phyloP scores from a whole-genome alignment of 1,139 yeast genomes.

The Suhomyces choctaworum region DNA sequence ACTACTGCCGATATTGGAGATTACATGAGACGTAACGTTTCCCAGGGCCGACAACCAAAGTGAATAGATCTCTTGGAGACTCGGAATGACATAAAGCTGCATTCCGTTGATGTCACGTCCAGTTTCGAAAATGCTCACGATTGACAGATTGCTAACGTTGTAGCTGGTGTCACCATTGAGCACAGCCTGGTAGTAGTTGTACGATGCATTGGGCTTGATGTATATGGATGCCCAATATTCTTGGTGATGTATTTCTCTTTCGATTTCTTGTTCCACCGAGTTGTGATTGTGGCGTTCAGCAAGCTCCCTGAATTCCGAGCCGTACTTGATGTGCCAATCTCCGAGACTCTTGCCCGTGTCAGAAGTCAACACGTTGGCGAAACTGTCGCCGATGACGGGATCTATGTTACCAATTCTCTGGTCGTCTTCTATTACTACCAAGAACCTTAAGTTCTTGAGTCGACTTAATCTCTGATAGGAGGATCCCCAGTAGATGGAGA shows the following conservation, averaged over 20 bases:
- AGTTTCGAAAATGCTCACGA: slow-evolving; percentile 37
- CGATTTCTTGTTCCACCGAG: slow-evolving; percentile 30
- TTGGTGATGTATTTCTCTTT: slow-evolving; percentile 44
- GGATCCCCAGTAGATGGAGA: slow-evolving; percentile 50
- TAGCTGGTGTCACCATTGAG: slow-evolving; percentile 26
- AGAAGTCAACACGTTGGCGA: slow-evolving; percentile 21
- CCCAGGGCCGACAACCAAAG: slow-evolving; percentile 19
- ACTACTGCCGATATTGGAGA: slow-evolving; percentile 11
- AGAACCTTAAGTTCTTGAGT: slow-evolving; percentile 34
- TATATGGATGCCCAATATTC: slow-evolving; percentile 46
- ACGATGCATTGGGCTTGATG: slow-evolving; percentile 34
- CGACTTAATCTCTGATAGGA: slow-evolving; percentile 31
- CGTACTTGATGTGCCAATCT: slow-evolving; percentile 23
- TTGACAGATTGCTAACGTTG: slow-evolving; percentile 27
- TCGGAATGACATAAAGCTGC: slow-evolving; percentile 29
- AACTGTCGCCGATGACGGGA: slow-evolving; percentile 35
- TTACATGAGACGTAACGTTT: slow-evolving; percentile 14
- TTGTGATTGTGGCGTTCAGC: slow-evolving; percentile 21
- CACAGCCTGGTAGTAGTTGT: slow-evolving; percentile 30
- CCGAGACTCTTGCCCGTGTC: slow-evolving; percentile 22
- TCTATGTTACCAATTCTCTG: slow-evolving; percentile 25
- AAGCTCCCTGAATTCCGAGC: slow-evolving; percentile 15
- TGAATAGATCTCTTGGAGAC: slow-evolving; percentile 19
- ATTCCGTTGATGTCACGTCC: slow-evolving; percentile 41
- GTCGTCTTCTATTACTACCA: slow-evolving; percentile 45